Evolutionary conservation across 257 asterid genomes (phyloP), one percentile per base, ranked within the genome.

Genomic region (Eustoma russellianum): DNA sequence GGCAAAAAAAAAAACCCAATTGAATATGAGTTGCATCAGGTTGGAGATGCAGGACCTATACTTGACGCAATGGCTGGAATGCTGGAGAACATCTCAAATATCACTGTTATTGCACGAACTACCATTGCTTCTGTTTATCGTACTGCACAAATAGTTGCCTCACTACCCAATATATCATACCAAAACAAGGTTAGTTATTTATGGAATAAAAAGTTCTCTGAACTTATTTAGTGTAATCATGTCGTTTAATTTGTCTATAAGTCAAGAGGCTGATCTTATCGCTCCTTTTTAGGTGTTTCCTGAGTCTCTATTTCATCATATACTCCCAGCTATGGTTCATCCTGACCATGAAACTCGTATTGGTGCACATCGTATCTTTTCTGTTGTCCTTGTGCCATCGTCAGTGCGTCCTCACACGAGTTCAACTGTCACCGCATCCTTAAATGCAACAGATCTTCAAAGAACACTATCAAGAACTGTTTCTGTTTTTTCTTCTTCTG

Each of bases 401-500:
- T 84, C 98, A 13, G 81, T 91, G 59, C 67, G 73, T 65, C 98
- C 96, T 48, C 70, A 71, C 6, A 52, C 69, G 30, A 70, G 65
- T 64, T 60, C 81, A 33, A 59, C 68, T n/a, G 62, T 33, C 48
- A 49, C 76, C 3, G 72, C 63, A 50, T 50, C 68, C 1, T 69
- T 64, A 75, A 74, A 75, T 74, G 69, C 62, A 46, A 48, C 72
- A 17, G 80, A 69, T 47, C 76, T 83, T 70, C 85, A 85, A 30
- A 74, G 98, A 66, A 79, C 98, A 18, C 96, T 90, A 48, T 86
- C 98, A 19, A 87, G 96, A 72, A 80, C 89, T 43, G 94, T 83
- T 70, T 91, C 98, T 14, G 96, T 87, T 67, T 87, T 91, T 66
- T 87, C 98, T 51, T 87, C 98, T 50, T 91, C 98, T 55, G 92